A percentile compares a stretch with the other conserved stretches of the same genome.
Conservation (phyloP, 2,329 filamentous ascomycete genomes). For the Epichloe amarillans region DNA sequence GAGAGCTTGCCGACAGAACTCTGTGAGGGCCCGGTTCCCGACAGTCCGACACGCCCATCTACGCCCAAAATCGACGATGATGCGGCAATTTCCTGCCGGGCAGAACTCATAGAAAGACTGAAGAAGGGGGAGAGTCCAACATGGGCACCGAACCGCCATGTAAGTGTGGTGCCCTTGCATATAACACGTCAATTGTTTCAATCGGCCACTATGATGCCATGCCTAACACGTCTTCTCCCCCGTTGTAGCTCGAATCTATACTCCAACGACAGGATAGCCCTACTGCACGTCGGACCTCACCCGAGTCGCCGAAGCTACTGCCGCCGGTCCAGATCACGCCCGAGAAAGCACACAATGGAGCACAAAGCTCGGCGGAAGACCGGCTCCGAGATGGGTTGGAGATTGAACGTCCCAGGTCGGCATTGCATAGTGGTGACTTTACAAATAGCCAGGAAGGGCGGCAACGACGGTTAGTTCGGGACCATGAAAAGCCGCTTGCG, state of each 20-base stretch:
- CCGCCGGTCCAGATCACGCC: slow-evolving; percentile 35
- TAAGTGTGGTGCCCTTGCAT: slow-evolving; percentile 18
- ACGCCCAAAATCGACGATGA: slow-evolving; percentile 14
- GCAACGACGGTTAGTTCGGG: slow-evolving; percentile 4
- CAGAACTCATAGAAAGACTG: slow-evolving; percentile 69
- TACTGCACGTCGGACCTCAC: slow-evolving; percentile 18
- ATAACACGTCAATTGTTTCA: neutral
- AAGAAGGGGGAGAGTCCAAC: slow-evolving; percentile 64
- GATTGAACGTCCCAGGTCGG: slow-evolving; percentile 74
- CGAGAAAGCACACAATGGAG: slow-evolving; percentile 22
- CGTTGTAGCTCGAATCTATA: slow-evolving; percentile 25
- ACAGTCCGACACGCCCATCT: slow-evolving; percentile 22
- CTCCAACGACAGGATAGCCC: slow-evolving; percentile 13
- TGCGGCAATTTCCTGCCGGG: slow-evolving; percentile 43
- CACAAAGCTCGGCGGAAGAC: slow-evolving; percentile 18
- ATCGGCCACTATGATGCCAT: neutral
- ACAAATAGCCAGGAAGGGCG: slow-evolving; percentile 26
- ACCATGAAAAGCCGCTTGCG: neutral
- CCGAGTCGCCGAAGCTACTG: slow-evolving; percentile 27
- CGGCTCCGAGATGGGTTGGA: slow-evolving; percentile 41
- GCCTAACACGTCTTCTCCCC: neutral
- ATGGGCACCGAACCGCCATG: slow-evolving; percentile 56
- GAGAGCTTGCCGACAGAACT: slow-evolving; percentile 49
- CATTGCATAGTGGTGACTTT: slow-evolving; percentile 55
- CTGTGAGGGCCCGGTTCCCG: slow-evolving; percentile 42